Percentiles rank a stretch among this genome's conserved stretches.
phyloP scores from a whole-genome alignment of 2,329 filamentous ascomycete genomes.

The Colletotrichum sublineola region DNA sequence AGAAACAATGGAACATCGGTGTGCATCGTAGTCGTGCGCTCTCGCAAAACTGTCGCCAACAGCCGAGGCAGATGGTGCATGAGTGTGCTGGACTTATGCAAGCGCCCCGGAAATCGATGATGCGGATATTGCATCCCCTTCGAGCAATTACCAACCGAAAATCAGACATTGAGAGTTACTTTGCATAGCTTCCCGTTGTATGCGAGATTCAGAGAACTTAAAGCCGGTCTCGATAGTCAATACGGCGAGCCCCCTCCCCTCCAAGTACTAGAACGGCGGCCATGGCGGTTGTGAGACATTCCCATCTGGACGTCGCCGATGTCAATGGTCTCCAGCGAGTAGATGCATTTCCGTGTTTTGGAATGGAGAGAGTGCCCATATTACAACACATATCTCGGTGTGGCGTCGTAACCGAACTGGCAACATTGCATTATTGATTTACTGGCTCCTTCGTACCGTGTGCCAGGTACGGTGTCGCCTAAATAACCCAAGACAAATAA shows the following conservation, averaged over 20 bases:
- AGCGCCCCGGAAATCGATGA: conserved; percentile 19
- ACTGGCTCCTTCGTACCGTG: not conserved
- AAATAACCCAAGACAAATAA: not conserved
- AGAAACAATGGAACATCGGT: not conserved
- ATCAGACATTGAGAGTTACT: not conserved
- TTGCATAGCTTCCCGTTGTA: not conserved
- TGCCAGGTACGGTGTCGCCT: not conserved
- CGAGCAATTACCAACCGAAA: conserved; percentile 2
- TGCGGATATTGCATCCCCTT: conserved; percentile 28
- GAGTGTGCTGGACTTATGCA: not conserved
- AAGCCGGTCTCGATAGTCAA: not conserved
- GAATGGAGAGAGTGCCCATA: not conserved
- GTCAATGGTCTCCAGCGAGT: not conserved
- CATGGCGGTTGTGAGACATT: conserved; percentile 7
- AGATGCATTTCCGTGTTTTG: not conserved
- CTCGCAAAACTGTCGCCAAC: not conserved
- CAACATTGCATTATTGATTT: not conserved
- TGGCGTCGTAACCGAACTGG: conserved; percentile 7
- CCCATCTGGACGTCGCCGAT: not conserved
- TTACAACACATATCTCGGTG: conserved; percentile 2
- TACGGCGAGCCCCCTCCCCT: conserved; percentile 1
- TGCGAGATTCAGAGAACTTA: not conserved
- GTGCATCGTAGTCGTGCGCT: not conserved
- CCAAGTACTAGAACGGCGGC: conserved; percentile 8
- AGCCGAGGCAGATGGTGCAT: not conserved